phyloP scores from a whole-genome alignment of 768 basidiomycete genomes.

The Tricholoma terreum region DNA sequence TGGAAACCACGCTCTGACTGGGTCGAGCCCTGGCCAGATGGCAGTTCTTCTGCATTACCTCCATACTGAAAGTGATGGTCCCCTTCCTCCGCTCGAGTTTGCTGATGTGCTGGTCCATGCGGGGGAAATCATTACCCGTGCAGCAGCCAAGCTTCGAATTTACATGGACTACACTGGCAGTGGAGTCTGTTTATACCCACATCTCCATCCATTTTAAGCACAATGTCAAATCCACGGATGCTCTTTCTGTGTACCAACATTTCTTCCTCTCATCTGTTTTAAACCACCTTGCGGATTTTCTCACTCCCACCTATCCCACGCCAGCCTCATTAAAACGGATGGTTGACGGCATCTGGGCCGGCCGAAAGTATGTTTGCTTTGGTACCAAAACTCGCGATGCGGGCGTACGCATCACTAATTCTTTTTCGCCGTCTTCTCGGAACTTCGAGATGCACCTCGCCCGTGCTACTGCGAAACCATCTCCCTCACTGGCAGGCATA shows the following conservation, averaged over 20 bases:
- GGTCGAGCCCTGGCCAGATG: too few relatives aligned
- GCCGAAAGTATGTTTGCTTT: slow-evolving; percentile 69
- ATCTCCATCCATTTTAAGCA: too few relatives aligned
- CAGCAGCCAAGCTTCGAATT: slow-evolving; percentile 56
- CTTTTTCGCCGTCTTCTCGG: slow-evolving; percentile 41
- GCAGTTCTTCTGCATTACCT: background rate
- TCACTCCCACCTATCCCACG: slow-evolving; percentile 57
- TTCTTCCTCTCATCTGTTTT: slow-evolving; percentile 63
- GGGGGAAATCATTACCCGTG: slow-evolving; percentile 62
- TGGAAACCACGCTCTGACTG: too few relatives aligned
- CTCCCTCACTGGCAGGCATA: slow-evolving; percentile 52
- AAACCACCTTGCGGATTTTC: slow-evolving; percentile 51
- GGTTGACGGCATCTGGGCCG: slow-evolving; percentile 63
- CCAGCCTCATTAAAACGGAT: slow-evolving; percentile 62
- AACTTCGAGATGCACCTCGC: slow-evolving; percentile 62
- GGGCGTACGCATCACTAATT: slow-evolving; percentile 57
- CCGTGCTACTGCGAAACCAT: too few relatives aligned
- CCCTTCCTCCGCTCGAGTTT: too few relatives aligned
- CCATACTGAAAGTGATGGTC: slow-evolving; percentile 56
- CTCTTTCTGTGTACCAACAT: slow-evolving; percentile 46
- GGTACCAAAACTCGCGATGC: slow-evolving; percentile 68
- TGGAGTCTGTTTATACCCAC: too few relatives aligned
- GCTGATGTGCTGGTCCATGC: slow-evolving; percentile 64
- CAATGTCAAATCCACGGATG: too few relatives aligned
- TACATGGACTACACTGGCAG: slow-evolving; percentile 40